Percentiles rank a stretch among this genome's conserved stretches.
Conservation (phyloP, 345 rosid genomes). For the Sisymbrium irio region DNA sequence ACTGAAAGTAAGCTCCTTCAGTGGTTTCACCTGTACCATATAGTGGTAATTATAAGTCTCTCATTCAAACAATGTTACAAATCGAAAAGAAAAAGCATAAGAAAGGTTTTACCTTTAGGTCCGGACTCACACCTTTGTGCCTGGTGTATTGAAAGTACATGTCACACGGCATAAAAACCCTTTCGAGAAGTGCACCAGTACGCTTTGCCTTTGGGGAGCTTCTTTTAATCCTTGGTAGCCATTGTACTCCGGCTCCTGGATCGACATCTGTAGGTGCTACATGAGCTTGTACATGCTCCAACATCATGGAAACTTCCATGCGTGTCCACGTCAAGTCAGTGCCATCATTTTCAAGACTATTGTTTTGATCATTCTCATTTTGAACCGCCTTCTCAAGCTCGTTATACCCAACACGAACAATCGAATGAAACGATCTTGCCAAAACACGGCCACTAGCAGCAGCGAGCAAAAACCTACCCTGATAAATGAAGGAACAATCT, state of each 20-base stretch:
- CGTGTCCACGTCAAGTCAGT: conserved; percentile 94
- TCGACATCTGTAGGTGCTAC: conserved; percentile 99
- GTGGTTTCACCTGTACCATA: conserved; percentile 69
- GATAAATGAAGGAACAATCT: conserved; percentile 28
- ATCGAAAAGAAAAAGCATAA: neutral
- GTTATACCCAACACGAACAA: conserved; percentile 77
- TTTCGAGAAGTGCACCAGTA: conserved; percentile 94
- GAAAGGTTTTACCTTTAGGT: conserved; percentile 67
- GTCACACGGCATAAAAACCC: conserved; percentile 98
- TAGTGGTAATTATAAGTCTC: neutral
- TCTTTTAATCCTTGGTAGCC: conserved; percentile 86
- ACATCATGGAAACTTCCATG: conserved; percentile 90
- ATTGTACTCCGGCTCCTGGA: conserved; percentile 97
- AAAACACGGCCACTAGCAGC: conserved; percentile 96
- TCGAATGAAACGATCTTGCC: conserved; percentile 85
- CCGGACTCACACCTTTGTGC: conserved; percentile 95
- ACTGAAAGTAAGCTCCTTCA: conserved; percentile 84
- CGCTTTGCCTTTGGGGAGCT: conserved; percentile 93
- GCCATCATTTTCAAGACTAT: conserved; percentile 58
- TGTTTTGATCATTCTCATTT: conserved; percentile 47
- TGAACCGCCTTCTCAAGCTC: conserved; percentile 78
- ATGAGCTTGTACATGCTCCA: conserved; percentile 98
- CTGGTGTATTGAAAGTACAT: conserved; percentile 94
- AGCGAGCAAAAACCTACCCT: conserved; percentile 98
- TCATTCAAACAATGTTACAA: conserved; percentile 5